Conservation (phyloP, 116 monocot genomes). For the Dioscorea cayenensis region DNA sequence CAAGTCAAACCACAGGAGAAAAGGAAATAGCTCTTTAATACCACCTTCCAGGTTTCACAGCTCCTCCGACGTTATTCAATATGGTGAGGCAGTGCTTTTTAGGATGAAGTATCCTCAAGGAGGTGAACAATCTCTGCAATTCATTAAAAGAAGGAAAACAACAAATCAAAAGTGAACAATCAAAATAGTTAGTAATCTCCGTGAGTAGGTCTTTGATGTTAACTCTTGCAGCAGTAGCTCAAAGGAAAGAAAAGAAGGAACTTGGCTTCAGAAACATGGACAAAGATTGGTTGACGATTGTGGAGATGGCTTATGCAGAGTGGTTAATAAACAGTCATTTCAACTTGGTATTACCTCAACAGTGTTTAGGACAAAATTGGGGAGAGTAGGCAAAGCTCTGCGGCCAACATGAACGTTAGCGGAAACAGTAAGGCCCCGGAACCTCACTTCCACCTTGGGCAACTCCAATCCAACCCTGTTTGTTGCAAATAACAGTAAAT, state of each 20-base stretch:
- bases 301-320: neutral
- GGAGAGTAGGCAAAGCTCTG: conserved; percentile 43
- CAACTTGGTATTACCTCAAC: conserved; percentile 17
- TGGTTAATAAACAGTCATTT: neutral
- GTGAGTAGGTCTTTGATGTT: no score
- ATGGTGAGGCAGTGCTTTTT: conserved; percentile 32
- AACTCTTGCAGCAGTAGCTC: no score
- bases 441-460: conserved; percentile 51
- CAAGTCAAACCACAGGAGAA: neutral
- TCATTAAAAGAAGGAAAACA: neutral
- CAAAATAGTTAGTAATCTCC: neutral
- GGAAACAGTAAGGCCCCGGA: conserved; percentile 30
- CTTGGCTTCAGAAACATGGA: neutral
- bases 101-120: conserved; percentile 14
- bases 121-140: conserved; percentile 17
- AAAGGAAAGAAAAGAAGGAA: no score
- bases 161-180: neutral
- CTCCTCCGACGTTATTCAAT: conserved; percentile 35
- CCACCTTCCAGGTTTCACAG: conserved; percentile 45
- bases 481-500: neutral
- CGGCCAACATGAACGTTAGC: conserved; percentile 34
- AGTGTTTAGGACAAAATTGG: conserved; percentile 28
- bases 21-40: neutral
- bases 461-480: conserved; percentile 39
- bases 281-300: neutral